These are phyloP conservation scores for Phytophthora parvispora DNA, from an alignment of 352 stramenopile genomes.

Conservation along the genomic window DNA sequence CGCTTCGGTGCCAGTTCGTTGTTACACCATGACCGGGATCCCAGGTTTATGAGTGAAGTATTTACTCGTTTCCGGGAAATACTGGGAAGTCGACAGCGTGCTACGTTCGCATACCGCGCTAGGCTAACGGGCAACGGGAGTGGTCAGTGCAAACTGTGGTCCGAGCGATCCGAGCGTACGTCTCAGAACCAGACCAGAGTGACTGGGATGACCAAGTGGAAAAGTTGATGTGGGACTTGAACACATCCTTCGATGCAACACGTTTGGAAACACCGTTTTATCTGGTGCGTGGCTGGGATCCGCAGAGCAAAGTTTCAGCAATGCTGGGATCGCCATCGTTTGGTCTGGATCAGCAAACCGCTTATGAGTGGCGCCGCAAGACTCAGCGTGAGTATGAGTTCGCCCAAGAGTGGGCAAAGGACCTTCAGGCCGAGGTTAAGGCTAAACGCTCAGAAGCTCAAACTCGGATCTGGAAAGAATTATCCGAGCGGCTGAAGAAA, in stretches of 20 bases:
- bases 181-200: neutral
- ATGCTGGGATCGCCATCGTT: too few species aligned
- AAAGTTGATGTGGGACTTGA: slow-evolving; percentile 2
- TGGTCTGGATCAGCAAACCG: too few species aligned
- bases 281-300: neutral
- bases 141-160: neutral
- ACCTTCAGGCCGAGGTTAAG: too few species aligned
- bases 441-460: too few species aligned
- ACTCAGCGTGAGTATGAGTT: too few species aligned
- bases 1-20: neutral
- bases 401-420: too few species aligned
- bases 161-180: neutral
- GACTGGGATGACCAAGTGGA: slow-evolving; percentile 2
- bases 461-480: too few species aligned
- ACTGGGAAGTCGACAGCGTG: neutral
- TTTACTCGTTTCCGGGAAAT: neutral
- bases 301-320: too few species aligned
- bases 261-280: neutral
- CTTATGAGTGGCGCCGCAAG: too few species aligned
- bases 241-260: neutral
- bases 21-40: neutral
- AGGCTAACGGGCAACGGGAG: neutral
- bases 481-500: too few species aligned
- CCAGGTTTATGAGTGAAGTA: neutral
- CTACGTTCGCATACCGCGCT: neutral